Conservation (phyloP, 257 asterid species). For the Salvia hispanica region DNA sequence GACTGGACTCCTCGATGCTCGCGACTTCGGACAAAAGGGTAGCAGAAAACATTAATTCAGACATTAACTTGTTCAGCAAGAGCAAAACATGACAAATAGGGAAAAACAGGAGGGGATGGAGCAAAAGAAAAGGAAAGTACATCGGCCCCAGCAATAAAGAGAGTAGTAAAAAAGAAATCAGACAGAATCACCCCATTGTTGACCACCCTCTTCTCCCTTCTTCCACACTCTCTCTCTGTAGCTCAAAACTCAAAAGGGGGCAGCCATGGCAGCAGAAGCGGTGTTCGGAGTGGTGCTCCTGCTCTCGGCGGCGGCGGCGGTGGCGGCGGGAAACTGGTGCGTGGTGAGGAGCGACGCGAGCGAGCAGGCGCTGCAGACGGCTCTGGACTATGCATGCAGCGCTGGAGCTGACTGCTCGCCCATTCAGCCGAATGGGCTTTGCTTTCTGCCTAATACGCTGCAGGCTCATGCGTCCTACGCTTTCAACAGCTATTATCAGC, state of each 20-base stretch:
- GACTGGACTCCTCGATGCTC: slow-evolving; percentile 22
- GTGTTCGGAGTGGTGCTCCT: slow-evolving; percentile 31
- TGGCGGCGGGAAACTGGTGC: slow-evolving; percentile 67
- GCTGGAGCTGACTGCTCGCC: slow-evolving; percentile 85
- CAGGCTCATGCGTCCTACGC: slow-evolving; percentile 94
- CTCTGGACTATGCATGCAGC: slow-evolving; percentile 77
- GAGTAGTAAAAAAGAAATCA: slow-evolving; percentile 20
- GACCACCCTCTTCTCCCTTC: slow-evolving; percentile 23
- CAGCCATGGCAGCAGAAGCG: slow-evolving; percentile 36
- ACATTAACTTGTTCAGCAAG: slow-evolving; percentile 6
- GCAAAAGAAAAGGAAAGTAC: slow-evolving; percentile 4
- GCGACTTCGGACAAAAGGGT: slow-evolving; percentile 19
- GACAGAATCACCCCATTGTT: slow-evolving; percentile 22
- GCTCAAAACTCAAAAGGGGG: not conserved
- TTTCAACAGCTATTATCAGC: slow-evolving; percentile 75
- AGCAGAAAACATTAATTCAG: slow-evolving; percentile 21
- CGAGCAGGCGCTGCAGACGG: slow-evolving; percentile 60
- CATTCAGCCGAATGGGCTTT: slow-evolving; percentile 59
- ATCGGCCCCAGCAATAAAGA: slow-evolving; percentile 27
- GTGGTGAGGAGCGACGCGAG: slow-evolving; percentile 79
- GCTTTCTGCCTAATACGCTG: slow-evolving; percentile 77
- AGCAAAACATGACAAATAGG: not conserved
- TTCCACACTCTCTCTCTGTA: slow-evolving; percentile 7
- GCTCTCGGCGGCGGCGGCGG: slow-evolving; percentile 27
- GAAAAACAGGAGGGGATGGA: not conserved